Evolutionary conservation across 495 filamentous ascomycete genomes (phyloP).

Genomic region (Clavariopsis aquatica): DNA sequence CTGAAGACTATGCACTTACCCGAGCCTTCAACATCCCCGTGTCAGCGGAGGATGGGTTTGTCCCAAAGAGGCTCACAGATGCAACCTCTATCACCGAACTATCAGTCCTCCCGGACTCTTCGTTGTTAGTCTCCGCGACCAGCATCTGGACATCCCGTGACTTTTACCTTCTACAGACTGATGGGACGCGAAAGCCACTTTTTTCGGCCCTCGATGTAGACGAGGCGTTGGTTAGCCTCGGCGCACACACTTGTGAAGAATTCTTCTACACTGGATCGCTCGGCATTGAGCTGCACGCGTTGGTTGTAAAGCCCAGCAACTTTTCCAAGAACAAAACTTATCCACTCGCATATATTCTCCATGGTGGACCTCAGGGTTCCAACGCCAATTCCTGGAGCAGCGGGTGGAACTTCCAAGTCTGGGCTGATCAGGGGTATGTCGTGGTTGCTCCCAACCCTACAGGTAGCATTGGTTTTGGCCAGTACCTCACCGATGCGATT

Average conservation of each 20-base stretch:
- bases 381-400: conserved; percentile 55
- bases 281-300: conserved; percentile 47
- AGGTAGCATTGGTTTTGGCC: conserved; percentile 55
- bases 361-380: conserved; percentile 56
- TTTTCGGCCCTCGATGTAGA: conserved; percentile 40
- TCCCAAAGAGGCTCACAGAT: conserved; percentile 23
- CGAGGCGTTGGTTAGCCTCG: conserved; percentile 33
- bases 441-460: conserved; percentile 58
- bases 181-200: conserved; percentile 38
- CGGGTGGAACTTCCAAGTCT: conserved; percentile 56
- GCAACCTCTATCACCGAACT: conserved; percentile 32
- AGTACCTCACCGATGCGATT: conserved; percentile 52
- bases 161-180: conserved; percentile 43
- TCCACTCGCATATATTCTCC: conserved; percentile 54
- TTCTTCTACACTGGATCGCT: conserved; percentile 42
- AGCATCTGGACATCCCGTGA: conserved; percentile 46
- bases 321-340: conserved; percentile 54
- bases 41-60: neutral
- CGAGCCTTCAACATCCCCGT: conserved; percentile 32
- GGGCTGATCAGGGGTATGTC: conserved; percentile 60
- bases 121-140: conserved; percentile 45
- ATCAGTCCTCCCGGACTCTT: conserved; percentile 43
- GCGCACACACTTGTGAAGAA: conserved; percentile 41
- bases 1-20: conserved; percentile 35
- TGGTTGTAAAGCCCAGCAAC: conserved; percentile 48